phyloP scores from a whole-genome alignment of 2,329 filamentous ascomycete species.

The Diaporthe vexans region DNA sequence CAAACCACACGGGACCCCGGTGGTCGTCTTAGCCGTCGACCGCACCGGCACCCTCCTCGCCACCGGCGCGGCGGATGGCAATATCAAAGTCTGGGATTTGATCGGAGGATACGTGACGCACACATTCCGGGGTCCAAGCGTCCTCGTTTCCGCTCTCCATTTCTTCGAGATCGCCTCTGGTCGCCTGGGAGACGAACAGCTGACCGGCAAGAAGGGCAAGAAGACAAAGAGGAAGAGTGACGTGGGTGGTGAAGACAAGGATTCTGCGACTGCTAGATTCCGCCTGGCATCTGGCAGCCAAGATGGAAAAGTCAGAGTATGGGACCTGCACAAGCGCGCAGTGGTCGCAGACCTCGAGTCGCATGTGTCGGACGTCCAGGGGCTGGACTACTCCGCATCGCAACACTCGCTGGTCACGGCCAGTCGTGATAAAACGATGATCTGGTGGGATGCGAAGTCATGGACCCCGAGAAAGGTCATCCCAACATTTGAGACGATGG shows the following conservation, averaged over 20 bases:
- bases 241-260: constrained; percentile 58
- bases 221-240: constrained; percentile 60
- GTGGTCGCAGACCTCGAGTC: constrained; percentile 85
- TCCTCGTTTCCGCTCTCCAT: constrained; percentile 88
- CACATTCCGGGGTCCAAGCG: constrained; percentile 93
- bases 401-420: constrained; percentile 85
- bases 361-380: constrained; percentile 94
- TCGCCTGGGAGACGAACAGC: constrained; percentile 56
- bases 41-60: constrained; percentile 89
- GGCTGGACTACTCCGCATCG: constrained; percentile 82
- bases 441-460: constrained; percentile 87
- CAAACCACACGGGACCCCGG: constrained; percentile 91
- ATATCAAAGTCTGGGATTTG: constrained; percentile 98
- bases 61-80: constrained; percentile 92
- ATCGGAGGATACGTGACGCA: constrained; percentile 91
- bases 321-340: constrained; percentile 89
- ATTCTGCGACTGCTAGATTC: constrained; percentile 68
- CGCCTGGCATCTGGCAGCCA: constrained; percentile 92
- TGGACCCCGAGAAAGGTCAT: constrained; percentile 89
- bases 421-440: constrained; percentile 93
- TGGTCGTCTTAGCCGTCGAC: constrained; percentile 88
- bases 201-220: constrained; percentile 57
- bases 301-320: constrained; percentile 91
- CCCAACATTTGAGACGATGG: constrained; percentile 87
- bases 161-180: constrained; percentile 83